Evolutionary conservation across 192 early-diverging fungal genomes (phyloP), one percentile per base, ranked within the genome.

Genomic region (Chytriomyces confervae): DNA sequence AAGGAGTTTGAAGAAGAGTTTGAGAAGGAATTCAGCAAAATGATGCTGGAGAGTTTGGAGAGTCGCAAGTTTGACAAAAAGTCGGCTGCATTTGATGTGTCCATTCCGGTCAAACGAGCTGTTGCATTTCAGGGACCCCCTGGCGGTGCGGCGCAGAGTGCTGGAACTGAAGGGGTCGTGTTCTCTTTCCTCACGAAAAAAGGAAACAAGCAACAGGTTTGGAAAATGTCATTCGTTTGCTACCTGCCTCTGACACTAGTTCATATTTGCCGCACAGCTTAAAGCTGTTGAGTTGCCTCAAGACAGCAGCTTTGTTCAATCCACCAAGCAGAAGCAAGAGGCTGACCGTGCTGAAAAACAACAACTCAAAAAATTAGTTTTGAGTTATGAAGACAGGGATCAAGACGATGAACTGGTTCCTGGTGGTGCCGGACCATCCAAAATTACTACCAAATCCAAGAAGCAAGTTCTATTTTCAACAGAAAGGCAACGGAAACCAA

Each of bases 1-100:
- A 87, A 91, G 62, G 91, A 93, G 70, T 89, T 94, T 13, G 97
- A 95, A 62, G 93, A 95, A 24, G 87, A 92, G 49, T 95, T 98
- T 88, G 96, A 98, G 65, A 84, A 88, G 65, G 95, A 97, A 78
- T 95, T 95, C 66, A 93, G 90, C 77, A 90, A 89, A 78, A 93
- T 98, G 84, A 93, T 98, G 90, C 89, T 89, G n/a, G 97, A 98
- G 66, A 94, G 93, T 60, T 77, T 94, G 57, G 97, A 97, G 49
- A 85, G 91, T 10, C 92, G 95, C 44, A 93, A 94, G 81, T 86
- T 85, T 81, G 93, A 94, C 66, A 83, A 91, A n/a, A 94, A 94
- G 67, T 74, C 88, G 6, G 76, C 89, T 2, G 91, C 90, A 64
- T 91, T 99, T 53, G 97, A 99, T 81, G 93, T 95, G 20, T 89